phyloP scores from a whole-genome alignment of 805 yeast genomes.

The Barnettozyma pratensis region DNA sequence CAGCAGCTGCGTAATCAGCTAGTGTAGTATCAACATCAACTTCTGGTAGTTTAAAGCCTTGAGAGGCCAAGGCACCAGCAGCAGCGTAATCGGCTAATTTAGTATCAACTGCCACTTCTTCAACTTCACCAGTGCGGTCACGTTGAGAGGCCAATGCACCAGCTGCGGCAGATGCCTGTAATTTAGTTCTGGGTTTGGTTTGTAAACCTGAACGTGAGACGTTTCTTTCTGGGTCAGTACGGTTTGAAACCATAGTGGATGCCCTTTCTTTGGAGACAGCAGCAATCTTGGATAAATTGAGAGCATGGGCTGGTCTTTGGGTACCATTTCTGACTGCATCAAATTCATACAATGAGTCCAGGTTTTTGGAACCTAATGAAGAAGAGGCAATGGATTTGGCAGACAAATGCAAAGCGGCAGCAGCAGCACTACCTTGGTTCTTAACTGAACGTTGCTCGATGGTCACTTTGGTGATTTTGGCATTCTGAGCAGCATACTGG shows the following conservation, averaged over 20 bases:
- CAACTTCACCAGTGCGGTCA: not conserved
- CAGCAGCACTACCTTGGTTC: conserved; percentile 17
- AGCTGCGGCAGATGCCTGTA: conserved; percentile 43
- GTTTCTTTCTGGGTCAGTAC: conserved; percentile 26
- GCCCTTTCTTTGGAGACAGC: conserved; percentile 41
- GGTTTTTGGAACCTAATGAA: conserved; percentile 30
- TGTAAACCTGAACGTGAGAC: conserved; percentile 34
- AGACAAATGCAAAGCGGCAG: conserved; percentile 20
- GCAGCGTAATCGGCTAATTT: conserved; percentile 2
- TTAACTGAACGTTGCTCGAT: conserved; percentile 1
- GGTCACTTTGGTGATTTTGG: conserved; percentile 6
- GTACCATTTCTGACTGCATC: conserved; percentile 39
- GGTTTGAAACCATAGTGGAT: conserved; percentile 21
- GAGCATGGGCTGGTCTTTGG: conserved; percentile 30
- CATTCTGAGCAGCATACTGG: conserved; percentile 37
- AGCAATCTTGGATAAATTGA: conserved; percentile 48
- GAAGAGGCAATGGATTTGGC: conserved; percentile 36
- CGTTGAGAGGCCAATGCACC: conserved; percentile 32
- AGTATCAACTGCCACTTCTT: not conserved
- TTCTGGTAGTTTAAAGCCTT: not conserved
- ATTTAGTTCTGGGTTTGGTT: conserved; percentile 29
- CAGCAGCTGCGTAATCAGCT: conserved; percentile 48
- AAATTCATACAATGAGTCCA: conserved; percentile 38
- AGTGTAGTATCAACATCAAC: conserved; percentile 29
- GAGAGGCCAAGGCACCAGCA: conserved; percentile 6